Percentiles rank a stretch among this genome's conserved stretches.
phyloP scores from a whole-genome alignment of 108 stramenopile species.

The Cylindrotheca fusiformis region DNA sequence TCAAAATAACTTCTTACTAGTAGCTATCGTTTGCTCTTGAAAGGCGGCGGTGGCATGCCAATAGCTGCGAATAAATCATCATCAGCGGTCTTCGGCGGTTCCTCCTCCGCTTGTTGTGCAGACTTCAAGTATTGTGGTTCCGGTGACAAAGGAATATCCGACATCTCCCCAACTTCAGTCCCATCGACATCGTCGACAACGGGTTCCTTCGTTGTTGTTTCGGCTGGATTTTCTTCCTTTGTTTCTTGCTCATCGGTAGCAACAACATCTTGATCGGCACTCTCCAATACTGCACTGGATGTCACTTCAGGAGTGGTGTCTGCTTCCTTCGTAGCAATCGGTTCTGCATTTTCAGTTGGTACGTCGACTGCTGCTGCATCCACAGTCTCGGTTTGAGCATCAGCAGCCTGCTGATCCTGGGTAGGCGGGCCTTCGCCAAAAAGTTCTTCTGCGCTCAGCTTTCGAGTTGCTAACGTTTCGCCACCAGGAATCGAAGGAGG shows the following conservation, averaged over 20 bases:
- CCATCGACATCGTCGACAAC: not conserved
- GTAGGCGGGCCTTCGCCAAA: constrained; percentile 22
- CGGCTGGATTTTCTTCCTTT: not conserved
- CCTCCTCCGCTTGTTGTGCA: not conserved
- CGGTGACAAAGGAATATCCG: constrained; percentile 32
- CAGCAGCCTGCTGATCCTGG: not conserved
- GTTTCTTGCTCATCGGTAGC: not conserved
- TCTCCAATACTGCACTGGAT: not conserved
- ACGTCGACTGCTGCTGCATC: not conserved
- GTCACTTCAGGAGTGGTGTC: not conserved
- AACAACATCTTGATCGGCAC: not conserved
- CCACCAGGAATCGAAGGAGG: not conserved
- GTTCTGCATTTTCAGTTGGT: not conserved
- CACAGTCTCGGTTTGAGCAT: not conserved
- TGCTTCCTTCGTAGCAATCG: not conserved
- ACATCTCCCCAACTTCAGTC: constrained; percentile 21
- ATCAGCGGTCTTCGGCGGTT: not conserved
- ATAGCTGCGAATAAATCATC: constrained; percentile 37
- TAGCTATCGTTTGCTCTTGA: constrained; percentile 17
- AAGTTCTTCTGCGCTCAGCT: constrained; percentile 29
- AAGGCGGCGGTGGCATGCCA: constrained; percentile 55
- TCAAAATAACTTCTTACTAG: not conserved
- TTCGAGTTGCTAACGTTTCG: not conserved
- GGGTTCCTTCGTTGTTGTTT: not conserved
- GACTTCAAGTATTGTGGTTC: not conserved